These are phyloP conservation scores for Pterula multifida DNA, from an alignment of 1,284 basidiomycete species.

Conservation along the genomic window DNA sequence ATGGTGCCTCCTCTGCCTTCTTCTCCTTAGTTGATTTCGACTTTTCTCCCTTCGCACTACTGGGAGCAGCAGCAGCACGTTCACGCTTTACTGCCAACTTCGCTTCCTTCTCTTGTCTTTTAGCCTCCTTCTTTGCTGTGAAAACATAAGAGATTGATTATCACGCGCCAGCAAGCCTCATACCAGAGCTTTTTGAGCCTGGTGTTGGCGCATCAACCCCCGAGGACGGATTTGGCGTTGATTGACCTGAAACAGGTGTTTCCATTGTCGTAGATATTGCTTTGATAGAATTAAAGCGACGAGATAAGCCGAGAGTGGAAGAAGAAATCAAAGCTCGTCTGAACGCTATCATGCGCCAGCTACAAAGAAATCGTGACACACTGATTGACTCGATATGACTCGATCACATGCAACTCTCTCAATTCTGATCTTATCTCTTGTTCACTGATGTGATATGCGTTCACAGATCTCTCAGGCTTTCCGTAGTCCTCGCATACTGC, in stretches of 20 bases:
- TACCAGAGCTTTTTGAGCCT: slow-evolving; percentile 1
- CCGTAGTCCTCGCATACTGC: too few species aligned
- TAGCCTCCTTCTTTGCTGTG: slow-evolving; percentile 64
- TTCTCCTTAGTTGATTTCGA: slow-evolving; percentile 67
- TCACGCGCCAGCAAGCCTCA: neutral
- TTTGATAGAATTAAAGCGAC: neutral
- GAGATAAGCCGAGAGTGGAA: neutral
- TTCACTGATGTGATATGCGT: too few species aligned
- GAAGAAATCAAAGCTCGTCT: neutral
- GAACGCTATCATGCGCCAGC: neutral
- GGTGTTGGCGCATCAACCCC: neutral
- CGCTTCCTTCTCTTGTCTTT: slow-evolving; percentile 61
- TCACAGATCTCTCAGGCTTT: too few species aligned
- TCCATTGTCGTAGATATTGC: neutral
- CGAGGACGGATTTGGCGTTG: neutral
- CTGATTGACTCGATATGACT: neutral
- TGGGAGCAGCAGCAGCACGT: slow-evolving; percentile 34
- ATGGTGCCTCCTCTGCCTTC: slow-evolving; percentile 57
- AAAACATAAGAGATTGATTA: neutral
- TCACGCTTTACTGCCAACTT: slow-evolving; percentile 70
- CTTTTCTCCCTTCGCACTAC: slow-evolving; percentile 46
- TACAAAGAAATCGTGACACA: neutral
- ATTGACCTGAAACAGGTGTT: neutral
- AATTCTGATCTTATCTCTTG: too few species aligned
- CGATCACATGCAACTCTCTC: too few species aligned